These are phyloP conservation scores for Lentinula sp. DNA, from an alignment of 768 basidiomycete genomes.

Conservation along the genomic window DNA sequence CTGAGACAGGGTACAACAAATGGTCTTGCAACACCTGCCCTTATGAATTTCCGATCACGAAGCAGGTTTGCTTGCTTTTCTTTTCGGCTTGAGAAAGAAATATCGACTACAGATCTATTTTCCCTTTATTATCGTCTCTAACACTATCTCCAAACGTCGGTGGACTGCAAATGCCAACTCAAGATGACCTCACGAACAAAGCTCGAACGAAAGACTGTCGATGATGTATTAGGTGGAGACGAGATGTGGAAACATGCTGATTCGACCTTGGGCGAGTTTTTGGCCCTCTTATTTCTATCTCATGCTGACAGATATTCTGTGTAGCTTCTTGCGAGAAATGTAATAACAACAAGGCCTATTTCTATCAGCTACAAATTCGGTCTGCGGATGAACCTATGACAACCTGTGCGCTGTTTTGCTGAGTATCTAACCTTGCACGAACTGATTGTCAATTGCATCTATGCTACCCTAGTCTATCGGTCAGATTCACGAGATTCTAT, in stretches of 20 bases:
- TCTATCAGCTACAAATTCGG: constrained; percentile 92
- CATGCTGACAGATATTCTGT: background rate
- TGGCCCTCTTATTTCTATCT: background rate
- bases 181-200: constrained; percentile 91
- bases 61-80: constrained; percentile 47
- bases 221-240: constrained; percentile 93
- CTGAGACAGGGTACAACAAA: constrained; percentile 79
- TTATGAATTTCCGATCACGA: constrained; percentile 89
- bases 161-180: background rate
- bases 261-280: constrained; percentile 35
- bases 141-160: background rate
- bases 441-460: background rate
- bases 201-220: constrained; percentile 84
- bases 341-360: constrained; percentile 82
- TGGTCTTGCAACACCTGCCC: constrained; percentile 93
- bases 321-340: constrained; percentile 69
- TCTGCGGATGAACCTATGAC: constrained; percentile 94
- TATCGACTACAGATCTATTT: background rate
- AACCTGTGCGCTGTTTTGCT: constrained; percentile 34
- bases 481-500: background rate
- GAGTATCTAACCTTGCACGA: no score
- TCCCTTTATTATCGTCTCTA: background rate
- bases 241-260: constrained; percentile 95
- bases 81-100: background rate
- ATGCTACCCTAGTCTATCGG: background rate